Percentiles rank a stretch among this genome's conserved stretches.
Conservation (phyloP, 352 stramenopile species). For the Globisporangium viniferum region DNA sequence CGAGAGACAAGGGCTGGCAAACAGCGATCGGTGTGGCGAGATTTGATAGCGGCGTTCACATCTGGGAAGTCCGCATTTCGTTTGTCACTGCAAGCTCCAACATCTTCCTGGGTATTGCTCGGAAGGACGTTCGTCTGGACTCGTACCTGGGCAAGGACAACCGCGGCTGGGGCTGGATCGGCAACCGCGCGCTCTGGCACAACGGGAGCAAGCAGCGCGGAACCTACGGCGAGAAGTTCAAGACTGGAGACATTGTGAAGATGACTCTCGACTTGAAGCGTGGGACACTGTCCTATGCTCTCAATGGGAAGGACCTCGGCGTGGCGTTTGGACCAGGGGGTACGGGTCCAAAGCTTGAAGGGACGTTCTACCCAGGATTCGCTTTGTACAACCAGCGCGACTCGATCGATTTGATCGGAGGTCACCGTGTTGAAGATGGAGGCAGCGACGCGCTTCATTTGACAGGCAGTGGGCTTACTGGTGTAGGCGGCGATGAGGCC, state of each 20-base stretch:
- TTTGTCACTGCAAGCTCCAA: slow-evolving; percentile 89
- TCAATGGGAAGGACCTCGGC: slow-evolving; percentile 88
- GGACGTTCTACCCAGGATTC: slow-evolving; percentile 84
- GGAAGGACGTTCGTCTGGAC: slow-evolving; percentile 79
- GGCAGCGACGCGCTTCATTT: slow-evolving; percentile 24
- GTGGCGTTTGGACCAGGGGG: slow-evolving; percentile 86
- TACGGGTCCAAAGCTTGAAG: slow-evolving; percentile 81
- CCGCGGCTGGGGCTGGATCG: slow-evolving; percentile 89
- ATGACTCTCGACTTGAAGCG: slow-evolving; percentile 82
- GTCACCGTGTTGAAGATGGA: slow-evolving; percentile 79
- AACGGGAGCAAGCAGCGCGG: slow-evolving; percentile 89
- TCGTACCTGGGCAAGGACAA: slow-evolving; percentile 92
- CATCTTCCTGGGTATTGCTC: slow-evolving; percentile 86
- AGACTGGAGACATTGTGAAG: slow-evolving; percentile 79
- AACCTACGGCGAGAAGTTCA: slow-evolving; percentile 91
- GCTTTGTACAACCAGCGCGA: slow-evolving; percentile 88
- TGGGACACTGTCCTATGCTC: slow-evolving; percentile 81
- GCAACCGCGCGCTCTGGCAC: slow-evolving; percentile 88
- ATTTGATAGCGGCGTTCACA: slow-evolving; percentile 82
- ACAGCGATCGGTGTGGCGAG: slow-evolving; percentile 83
- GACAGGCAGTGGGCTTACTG: slow-evolving; percentile 26
- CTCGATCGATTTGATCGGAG: slow-evolving; percentile 80
- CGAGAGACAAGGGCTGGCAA: slow-evolving; percentile 88
- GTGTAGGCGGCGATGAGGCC: slow-evolving; percentile 47
- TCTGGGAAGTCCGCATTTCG: slow-evolving; percentile 87